Evolutionary conservation across 75 land plant genomes (phyloP), one percentile per base, ranked within the genome.

Genomic region (Isoetes taiwanensis): DNA sequence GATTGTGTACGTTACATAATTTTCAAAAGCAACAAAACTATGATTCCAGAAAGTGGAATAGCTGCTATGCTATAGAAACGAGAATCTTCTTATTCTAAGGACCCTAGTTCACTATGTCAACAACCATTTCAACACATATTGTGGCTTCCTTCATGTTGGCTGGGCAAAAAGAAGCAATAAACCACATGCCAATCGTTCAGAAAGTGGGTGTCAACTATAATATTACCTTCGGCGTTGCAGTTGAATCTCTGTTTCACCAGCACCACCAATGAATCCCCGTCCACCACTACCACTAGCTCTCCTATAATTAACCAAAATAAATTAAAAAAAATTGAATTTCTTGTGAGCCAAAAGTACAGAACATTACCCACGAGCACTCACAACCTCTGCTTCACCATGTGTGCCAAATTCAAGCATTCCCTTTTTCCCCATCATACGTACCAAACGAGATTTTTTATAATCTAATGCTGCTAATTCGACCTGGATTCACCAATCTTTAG

Each of bases 211-310:
- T n/a, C n/a, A n/a, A n/a, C n/a, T n/a, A 3, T 33, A 34, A 27
- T 28, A 12, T 52, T 11, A 91, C 97, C 97, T 80, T 54, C 94
- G 68, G 11, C 94, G 80, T 56, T 91, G 97, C 59, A 91, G 80
- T 65, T 91, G 82, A 46, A 91, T 72, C 59, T 91, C 97, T 60
- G 94, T 80, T 66, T 91, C 97, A 67, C 97, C 97, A 52, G 97
- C 86, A 61, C 97, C 97, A 75, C 97, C 79, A 25, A 80, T 78
- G 54, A 82, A 85, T 21, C 86, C 90, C 33, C 77, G 76, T 30
- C 95, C 88, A n/a, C n/a, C n/a, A n/a, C 88, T 27, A 90, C 93
- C 63, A 70, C 83, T 83, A 52, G 79, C 82, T 69, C 85, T 75
- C 78, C 97, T 91, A 83, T 35, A 59, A 54, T n/a, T n/a, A n/a